Evolutionary conservation across 176 grass and related monocot species (phyloP), one percentile per base, ranked within the genome.

Genomic region (Oryza australiensis): DNA sequence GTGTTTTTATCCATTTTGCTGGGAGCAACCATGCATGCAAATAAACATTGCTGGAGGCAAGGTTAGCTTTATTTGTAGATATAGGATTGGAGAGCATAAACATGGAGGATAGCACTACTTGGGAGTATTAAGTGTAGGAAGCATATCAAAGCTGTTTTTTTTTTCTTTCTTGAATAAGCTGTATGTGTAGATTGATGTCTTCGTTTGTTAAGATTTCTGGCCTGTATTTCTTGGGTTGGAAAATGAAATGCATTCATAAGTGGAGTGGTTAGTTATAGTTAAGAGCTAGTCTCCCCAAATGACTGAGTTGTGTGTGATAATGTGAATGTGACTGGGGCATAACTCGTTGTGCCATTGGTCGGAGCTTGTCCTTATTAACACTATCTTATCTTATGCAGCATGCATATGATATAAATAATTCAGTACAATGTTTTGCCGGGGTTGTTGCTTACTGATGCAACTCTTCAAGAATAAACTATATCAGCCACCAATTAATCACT

Each of bases 1-100:
- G n/a, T 38, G 87, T 83, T 55, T 73, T 55, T 66, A 55, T 73
- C 40, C 48, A 13, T 70, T 79, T 49, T 74, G 24, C 28, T 37
- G 48, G 81, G n/a, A 74, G 11, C 14, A 27, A 71, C 49, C 18
- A 55, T 22, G 37, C 43, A 51, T 27, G 5, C 5, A 9, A 65
- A n/a, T 70, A 41, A 37, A 42, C 80, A 32, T 67, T 78, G 30
- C 34, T 59, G 74, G 73, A 73, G 9, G 49, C n/a, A 28, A 33
- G 28, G 18, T 29, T 72, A 4, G 45, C 24, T 73, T 23, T 20
- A 12, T 48, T 27, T 80, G 41, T 51, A 33, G 66, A 42, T 78
- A 16, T 46, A 46, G 27, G 20, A 66, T 5, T 66, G 29, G 12
- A 43, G 10, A 62, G 41, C 12, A 15, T 68, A 71, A 7, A 62